These are phyloP conservation scores for Urochloa ruziziensis DNA, from an alignment of 176 grass and related monocot genomes.

Conservation along the genomic window DNA sequence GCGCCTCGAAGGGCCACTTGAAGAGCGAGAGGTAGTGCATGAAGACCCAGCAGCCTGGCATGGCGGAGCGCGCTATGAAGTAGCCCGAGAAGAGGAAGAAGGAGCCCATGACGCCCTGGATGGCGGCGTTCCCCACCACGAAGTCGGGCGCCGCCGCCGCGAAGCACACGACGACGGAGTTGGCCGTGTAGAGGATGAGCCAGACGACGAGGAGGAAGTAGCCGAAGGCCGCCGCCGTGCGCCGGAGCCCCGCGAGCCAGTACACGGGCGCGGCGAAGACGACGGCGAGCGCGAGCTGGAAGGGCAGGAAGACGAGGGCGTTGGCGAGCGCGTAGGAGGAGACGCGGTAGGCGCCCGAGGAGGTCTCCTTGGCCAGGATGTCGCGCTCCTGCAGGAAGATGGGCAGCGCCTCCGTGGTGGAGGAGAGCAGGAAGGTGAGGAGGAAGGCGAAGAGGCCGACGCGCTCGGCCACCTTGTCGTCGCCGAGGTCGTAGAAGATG, in stretches of 20 bases:
- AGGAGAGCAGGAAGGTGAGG: conserved; percentile 26
- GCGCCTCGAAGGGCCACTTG: conserved; percentile 33
- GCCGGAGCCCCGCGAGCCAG: conserved; percentile 19
- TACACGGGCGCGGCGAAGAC: conserved; percentile 9
- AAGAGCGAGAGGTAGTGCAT: conserved; percentile 30
- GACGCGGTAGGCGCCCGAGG: conserved; percentile 10
- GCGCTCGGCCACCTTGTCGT: conserved; percentile 26
- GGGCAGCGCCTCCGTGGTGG: conserved; percentile 34
- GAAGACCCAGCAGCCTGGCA: conserved; percentile 12
- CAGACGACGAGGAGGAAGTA: conserved; percentile 23
- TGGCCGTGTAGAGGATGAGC: conserved; percentile 26
- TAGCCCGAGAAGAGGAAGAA: conserved; percentile 38
- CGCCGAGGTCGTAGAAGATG: conserved; percentile 30
- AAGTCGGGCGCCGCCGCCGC: conserved; percentile 23
- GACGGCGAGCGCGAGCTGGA: conserved; percentile 16
- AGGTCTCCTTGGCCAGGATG: conserved; percentile 30
- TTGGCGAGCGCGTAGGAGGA: conserved; percentile 20
- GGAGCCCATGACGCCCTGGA: conserved; percentile 31
- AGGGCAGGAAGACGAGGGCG: conserved; percentile 28
- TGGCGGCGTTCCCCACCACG: conserved; percentile 23
- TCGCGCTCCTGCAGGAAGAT: conserved; percentile 37
- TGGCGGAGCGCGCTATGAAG: conserved; percentile 16
- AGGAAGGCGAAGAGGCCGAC: conserved; percentile 30
- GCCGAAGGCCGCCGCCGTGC: conserved; percentile 7
- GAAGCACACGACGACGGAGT: conserved; percentile 29